phyloP scores from a whole-genome alignment of 2,329 filamentous ascomycete genomes.

The Arthrobotrys iridis region DNA sequence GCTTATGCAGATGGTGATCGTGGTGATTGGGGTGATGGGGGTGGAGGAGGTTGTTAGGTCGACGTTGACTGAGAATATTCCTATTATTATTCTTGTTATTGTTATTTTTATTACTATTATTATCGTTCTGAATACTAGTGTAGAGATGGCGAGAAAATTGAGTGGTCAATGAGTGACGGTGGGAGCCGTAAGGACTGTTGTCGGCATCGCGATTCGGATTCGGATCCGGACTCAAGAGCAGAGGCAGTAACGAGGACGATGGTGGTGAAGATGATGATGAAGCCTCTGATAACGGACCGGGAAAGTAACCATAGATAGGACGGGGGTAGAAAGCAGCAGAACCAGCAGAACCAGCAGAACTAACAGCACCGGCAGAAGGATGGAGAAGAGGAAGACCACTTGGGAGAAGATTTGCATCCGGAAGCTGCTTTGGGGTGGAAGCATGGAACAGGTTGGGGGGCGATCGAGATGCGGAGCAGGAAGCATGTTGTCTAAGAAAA shows the following conservation, averaged over 20 bases:
- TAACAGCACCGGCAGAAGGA: not conserved
- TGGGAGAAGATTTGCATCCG: constrained; percentile 11
- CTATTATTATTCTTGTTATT: not conserved
- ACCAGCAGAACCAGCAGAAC: too few relatives aligned
- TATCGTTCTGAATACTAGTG: too few relatives aligned
- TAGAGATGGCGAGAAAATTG: too few relatives aligned
- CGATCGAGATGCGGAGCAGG: not conserved
- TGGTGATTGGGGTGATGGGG: constrained; percentile 10
- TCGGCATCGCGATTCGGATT: constrained; percentile 34
- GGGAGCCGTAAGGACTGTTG: constrained; percentile 41
- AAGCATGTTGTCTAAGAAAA: constrained; percentile 18
- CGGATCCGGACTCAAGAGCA: too few relatives aligned
- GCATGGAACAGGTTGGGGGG: constrained; percentile 32
- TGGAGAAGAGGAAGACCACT: not conserved
- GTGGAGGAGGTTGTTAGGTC: not conserved
- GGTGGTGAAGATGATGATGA: not conserved
- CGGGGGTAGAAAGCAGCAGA: not conserved
- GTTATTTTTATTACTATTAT: not conserved
- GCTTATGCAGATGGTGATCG: constrained; percentile 51
- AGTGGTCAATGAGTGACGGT: constrained; percentile 46
- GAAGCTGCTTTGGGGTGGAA: constrained; percentile 26
- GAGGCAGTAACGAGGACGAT: too few relatives aligned
- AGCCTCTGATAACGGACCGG: not conserved
- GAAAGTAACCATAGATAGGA: too few relatives aligned
- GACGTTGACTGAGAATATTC: not conserved